These are phyloP conservation scores for Dipodascus albidus DNA, from an alignment of 805 yeast genomes.

Conservation along the genomic window DNA sequence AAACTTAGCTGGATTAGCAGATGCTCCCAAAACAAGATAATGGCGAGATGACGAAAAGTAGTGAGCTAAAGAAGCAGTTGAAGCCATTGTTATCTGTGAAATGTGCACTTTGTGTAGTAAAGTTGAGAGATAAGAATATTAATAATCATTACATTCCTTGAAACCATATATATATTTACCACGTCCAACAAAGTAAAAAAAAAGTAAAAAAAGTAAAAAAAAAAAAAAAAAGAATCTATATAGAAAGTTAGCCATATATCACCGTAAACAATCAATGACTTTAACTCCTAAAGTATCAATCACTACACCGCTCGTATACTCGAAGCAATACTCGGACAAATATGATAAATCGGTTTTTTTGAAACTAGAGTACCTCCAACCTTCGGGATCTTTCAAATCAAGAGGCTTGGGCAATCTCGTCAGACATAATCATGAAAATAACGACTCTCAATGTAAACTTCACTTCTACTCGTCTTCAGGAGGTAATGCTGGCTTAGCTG, in stretches of 20 bases:
- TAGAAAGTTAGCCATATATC: no score
- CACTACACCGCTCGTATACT: neutral
- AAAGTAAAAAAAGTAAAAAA: no score
- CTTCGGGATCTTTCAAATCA: constrained; percentile 86
- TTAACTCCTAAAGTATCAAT: neutral
- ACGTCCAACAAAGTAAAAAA: no score
- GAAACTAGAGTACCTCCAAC: constrained; percentile 79
- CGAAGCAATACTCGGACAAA: neutral
- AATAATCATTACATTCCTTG: no score
- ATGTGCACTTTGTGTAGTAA: no score
- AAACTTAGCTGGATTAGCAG: constrained; percentile 48
- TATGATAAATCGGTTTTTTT: constrained; percentile 34
- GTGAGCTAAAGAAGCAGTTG: constrained; percentile 3
- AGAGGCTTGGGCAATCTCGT: constrained; percentile 81
- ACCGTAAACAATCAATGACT: no score
- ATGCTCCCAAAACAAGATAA: constrained; percentile 65
- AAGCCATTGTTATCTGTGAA: no score
- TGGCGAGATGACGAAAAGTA: constrained; percentile 43
- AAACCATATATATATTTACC: no score
- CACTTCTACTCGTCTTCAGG: constrained; percentile 80
- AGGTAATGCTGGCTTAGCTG: constrained; percentile 96
- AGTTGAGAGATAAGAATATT: no score
- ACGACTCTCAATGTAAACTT: constrained; percentile 13
- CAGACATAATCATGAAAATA: constrained; percentile 29
- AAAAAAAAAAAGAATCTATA: no score